Conservation (phyloP, 2,329 filamentous ascomycete species). For the Colletotrichum eleusines region DNA sequence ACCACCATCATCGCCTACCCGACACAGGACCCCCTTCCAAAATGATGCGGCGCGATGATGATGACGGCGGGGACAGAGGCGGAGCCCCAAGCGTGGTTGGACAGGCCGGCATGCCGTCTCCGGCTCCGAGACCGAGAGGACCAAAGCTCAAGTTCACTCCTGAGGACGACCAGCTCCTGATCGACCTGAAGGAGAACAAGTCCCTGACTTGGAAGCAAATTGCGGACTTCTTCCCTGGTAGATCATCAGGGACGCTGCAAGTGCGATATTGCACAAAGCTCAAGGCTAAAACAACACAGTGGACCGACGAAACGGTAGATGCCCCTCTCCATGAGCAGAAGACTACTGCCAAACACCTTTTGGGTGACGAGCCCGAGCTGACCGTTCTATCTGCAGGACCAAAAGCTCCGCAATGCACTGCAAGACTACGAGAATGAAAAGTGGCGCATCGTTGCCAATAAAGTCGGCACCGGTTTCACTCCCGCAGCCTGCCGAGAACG, state of each 20-base stretch:
- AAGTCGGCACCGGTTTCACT: constrained; percentile 91
- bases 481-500: constrained; percentile 89
- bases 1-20: constrained; percentile 86
- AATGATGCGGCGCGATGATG: constrained; percentile 71
- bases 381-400: constrained; percentile 66
- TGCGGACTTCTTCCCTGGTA: constrained; percentile 92
- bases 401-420: constrained; percentile 80
- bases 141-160: constrained; percentile 95
- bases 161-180: constrained; percentile 88
- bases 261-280: constrained; percentile 96
- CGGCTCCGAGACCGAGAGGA: constrained; percentile 82
- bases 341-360: constrained; percentile 44
- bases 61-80: constrained; percentile 66
- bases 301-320: constrained; percentile 92
- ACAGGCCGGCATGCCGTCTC: constrained; percentile 86
- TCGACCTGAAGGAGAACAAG: constrained; percentile 94
- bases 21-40: constrained; percentile 78
- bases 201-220: constrained; percentile 98
- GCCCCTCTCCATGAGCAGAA: constrained; percentile 37
- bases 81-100: constrained; percentile 87
- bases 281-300: constrained; percentile 92
- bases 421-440: constrained; percentile 91
- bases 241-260: constrained; percentile 90
- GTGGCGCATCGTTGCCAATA: constrained; percentile 92
- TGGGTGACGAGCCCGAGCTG: constrained; percentile 42